Evolutionary conservation across 441 rosid species (phyloP), one percentile per base, ranked within the genome.

Genomic region (Eutrema salsugineum): DNA sequence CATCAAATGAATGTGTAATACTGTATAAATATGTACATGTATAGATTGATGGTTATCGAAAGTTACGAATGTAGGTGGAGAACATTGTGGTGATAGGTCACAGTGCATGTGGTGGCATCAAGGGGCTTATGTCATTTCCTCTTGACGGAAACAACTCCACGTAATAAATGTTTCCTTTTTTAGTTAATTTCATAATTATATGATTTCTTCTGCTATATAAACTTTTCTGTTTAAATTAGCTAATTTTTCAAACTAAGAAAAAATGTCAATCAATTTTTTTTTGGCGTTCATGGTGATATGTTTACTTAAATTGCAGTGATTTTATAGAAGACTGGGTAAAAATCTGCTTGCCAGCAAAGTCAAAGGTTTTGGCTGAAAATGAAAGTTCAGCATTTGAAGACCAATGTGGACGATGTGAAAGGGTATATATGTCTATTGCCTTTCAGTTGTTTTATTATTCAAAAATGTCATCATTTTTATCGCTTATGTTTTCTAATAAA

Each of bases 101-200:
- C 89, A 93, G 98, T 55, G 74, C 78, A 65, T 93, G 98, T 57
- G 98, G 98, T 63, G 98, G 98, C 10, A 93, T 93, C 66, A 91
- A 93, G 82, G 98, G 98, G 8, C 93, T 93, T 40, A 91, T 93
- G 98, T 78, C 94, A 57, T 85, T 89, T 85, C 79, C 88, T 10
- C 83, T 44, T 28, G 94, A 93, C 20, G 97, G 94, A 66, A 62
- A 65, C 42, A 72, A 61, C 74, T 80, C 94, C 9, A 93, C 97
- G 98, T 93, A 82, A 49, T 47, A 19, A 5, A 44, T 44, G 11
- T 17, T 44, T 63, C 15, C 1, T 42, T 42, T 24, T 2, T n/a
- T n/a, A n/a, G n/a, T n/a, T 24, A 24, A 24, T 24, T 24, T 24
- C 27, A 24, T 22, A 22, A 22, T 22, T 2, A 22, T 22, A 22